phyloP scores from a whole-genome alignment of 2,329 filamentous ascomycete genomes.

The Alternaria infectoria region DNA sequence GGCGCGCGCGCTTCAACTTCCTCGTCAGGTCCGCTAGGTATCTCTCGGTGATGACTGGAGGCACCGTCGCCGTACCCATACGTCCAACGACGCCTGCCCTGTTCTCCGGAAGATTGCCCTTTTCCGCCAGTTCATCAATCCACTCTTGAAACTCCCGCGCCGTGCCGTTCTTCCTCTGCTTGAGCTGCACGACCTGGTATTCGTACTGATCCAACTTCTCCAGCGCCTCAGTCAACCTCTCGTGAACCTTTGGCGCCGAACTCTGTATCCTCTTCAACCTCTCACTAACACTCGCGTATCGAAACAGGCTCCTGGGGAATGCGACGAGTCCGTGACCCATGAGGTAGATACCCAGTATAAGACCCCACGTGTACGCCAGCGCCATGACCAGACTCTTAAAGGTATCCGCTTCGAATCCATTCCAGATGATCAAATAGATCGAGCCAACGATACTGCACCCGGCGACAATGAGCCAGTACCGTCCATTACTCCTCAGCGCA shows the following conservation, averaged over 20 bases:
- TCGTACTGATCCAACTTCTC: conserved; percentile 82
- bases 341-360: conserved; percentile 90
- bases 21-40: conserved; percentile 91
- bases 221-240: conserved; percentile 85
- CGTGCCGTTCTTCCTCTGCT: conserved; percentile 79
- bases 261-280: conserved; percentile 77
- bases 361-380: conserved; percentile 90
- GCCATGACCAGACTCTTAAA: conserved; percentile 91
- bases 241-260: conserved; percentile 80
- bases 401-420: conserved; percentile 72
- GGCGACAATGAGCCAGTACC: conserved; percentile 84
- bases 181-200: conserved; percentile 77
- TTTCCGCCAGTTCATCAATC: conserved; percentile 92
- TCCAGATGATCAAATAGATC: conserved; percentile 81
- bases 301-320: conserved; percentile 81
- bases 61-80: conserved; percentile 59
- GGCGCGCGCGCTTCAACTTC: conserved; percentile 78
- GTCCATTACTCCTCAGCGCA: conserved; percentile 83
- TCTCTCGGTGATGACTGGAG: conserved; percentile 87
- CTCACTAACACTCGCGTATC: conserved; percentile 77
- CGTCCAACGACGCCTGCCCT: conserved; percentile 43
- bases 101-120: conserved; percentile 71
- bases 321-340: conserved; percentile 98
- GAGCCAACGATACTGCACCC: conserved; percentile 73
- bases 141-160: conserved; percentile 82